Evolutionary conservation across 768 basidiomycete genomes (phyloP).

Genomic region (Naematelia aurantialba): DNA sequence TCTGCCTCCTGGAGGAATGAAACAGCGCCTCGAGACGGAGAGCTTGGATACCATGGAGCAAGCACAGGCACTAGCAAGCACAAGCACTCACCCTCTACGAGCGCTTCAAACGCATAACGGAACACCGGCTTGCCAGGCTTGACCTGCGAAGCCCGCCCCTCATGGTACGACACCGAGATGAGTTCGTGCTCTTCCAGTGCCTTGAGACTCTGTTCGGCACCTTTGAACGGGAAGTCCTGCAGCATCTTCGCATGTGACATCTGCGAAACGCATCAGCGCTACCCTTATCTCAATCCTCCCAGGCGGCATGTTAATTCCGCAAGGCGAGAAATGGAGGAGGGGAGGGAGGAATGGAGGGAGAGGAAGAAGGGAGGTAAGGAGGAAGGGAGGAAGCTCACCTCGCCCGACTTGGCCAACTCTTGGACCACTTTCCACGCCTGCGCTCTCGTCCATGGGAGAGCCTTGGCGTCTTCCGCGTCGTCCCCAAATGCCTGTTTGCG

Average conservation of each 20-base stretch:
- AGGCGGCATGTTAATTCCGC: neutral
- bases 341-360: neutral
- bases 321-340: neutral
- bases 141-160: constrained; percentile 79
- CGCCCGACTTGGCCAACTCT: constrained; percentile 62
- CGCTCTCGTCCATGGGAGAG: constrained; percentile 73
- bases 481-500: constrained; percentile 91
- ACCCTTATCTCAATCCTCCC: neutral
- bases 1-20: neutral
- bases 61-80: neutral
- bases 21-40: neutral
- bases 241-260: constrained; percentile 77
- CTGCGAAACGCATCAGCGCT: constrained; percentile 55
- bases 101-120: constrained; percentile 73
- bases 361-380: too few relatives aligned
- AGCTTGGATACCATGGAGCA: neutral
- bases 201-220: constrained; percentile 74
- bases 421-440: constrained; percentile 84
- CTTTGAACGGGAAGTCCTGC: constrained; percentile 82
- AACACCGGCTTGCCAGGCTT: constrained; percentile 88
- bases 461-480: constrained; percentile 80
- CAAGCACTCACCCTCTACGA: constrained; percentile 65
- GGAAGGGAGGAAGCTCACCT: too few relatives aligned
- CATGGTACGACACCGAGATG: constrained; percentile 70
- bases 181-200: constrained; percentile 81